Evolutionary conservation across 768 basidiomycete genomes (phyloP), one percentile per base, ranked within the genome.

Genomic region (Russula sp.): DNA sequence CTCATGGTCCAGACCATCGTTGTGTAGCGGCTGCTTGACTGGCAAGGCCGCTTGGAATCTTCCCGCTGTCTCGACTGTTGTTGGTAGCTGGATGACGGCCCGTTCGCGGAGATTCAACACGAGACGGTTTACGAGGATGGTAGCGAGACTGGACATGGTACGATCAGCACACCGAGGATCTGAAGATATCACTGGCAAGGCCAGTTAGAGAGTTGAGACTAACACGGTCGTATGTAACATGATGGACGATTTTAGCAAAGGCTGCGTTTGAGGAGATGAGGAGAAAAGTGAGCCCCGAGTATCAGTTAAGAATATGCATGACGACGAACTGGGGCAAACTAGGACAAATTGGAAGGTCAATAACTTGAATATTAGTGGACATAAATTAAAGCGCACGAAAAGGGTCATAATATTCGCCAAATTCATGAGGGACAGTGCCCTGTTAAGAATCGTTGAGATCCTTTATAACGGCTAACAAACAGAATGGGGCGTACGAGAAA

Each of bases 81-180:
- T 18, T 11, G 64, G 54, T 9, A 61, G 20, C 24, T 49, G 48
- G n/a, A 20, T 16, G 1, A 24, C 30, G 20, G 18, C 42, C 20
- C 24, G 53, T 34, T 54, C 64, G 9, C 64, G 59, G 28, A 65
- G 64, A 46, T 60, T 65, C 48, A 65, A 51, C 54, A 65, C 52
- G 57, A 65, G 59, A 44, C 64, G 64, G 34, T 54, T 51, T 20
- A 61, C 54, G 20, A 65, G 59, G 2, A 54, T 61, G 48, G 36
- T 57, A 13, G 59, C 57, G 18, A 65, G 24, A 32, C 64, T 61
- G 34, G 49, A 61, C 4, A 34, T 22, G 7, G 14, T 24, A 24
- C 22, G 20, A 11, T 62, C 11, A 49, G 54, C 10, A 32, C 46
- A 34, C 11, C 20, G n/a, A 18, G 20, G 44, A 46, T 22, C 44